These are phyloP conservation scores for Boletus coccyginus DNA, from an alignment of 768 basidiomycete species.

Conservation along the genomic window DNA sequence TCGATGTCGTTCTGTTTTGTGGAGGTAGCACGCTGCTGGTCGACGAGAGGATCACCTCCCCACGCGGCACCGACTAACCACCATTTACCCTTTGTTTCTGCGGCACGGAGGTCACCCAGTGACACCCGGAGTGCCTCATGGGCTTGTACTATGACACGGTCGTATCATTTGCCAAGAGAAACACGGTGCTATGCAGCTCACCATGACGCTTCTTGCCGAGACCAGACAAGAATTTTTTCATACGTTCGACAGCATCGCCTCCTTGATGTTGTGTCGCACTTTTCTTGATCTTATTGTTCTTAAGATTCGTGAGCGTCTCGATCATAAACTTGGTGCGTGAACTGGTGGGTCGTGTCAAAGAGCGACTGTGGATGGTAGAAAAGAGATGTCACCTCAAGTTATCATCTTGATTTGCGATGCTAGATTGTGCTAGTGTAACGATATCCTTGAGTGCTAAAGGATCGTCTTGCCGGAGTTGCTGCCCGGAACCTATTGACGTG, in stretches of 20 bases:
- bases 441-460: conserved; percentile 92
- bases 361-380: neutral
- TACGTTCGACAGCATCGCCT: conserved; percentile 71
- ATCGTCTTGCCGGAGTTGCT: conserved; percentile 88
- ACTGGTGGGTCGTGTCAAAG: conserved; percentile 38
- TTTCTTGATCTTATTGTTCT: conserved; percentile 83
- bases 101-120: conserved; percentile 78
- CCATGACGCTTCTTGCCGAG: conserved; percentile 77
- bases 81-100: conserved; percentile 93
- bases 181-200: conserved; percentile 23
- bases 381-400: conserved; percentile 45
- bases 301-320: conserved; percentile 87
- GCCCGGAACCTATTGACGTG: conserved; percentile 73
- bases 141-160: conserved; percentile 55
- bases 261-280: conserved; percentile 66
- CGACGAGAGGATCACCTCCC: conserved; percentile 87
- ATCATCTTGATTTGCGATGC: conserved; percentile 51
- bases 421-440: conserved; percentile 73
- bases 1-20: conserved; percentile 21
- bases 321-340: conserved; percentile 95
- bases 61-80: conserved; percentile 98
- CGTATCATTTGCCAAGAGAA: neutral
- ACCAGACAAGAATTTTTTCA: conserved; percentile 84
- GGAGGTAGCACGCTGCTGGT: conserved; percentile 46
- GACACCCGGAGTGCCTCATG: conserved; percentile 87